These are phyloP conservation scores for Wickerhamomyces queroliae DNA, from an alignment of 805 yeast genomes.

Conservation along the genomic window DNA sequence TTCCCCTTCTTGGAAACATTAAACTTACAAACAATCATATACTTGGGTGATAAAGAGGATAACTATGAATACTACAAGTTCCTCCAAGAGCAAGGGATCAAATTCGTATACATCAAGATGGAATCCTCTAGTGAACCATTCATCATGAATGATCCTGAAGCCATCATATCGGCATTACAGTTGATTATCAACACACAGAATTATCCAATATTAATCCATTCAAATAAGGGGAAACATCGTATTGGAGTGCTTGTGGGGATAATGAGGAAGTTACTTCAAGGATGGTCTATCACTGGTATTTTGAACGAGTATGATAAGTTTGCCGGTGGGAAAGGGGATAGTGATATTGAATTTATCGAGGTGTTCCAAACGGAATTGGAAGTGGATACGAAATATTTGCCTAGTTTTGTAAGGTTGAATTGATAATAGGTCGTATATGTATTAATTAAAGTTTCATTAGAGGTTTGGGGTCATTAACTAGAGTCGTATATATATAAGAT, in stretches of 20 bases:
- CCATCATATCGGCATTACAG: slow-evolving; percentile 51
- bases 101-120: slow-evolving; percentile 57
- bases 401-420: slow-evolving; percentile 49
- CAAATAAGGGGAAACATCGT: slow-evolving; percentile 94
- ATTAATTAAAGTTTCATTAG: too few relatives aligned
- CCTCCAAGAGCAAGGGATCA: slow-evolving; percentile 48
- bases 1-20: slow-evolving; percentile 71
- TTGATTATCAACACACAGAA: slow-evolving; percentile 58
- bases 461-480: too few relatives aligned
- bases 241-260: slow-evolving; percentile 93
- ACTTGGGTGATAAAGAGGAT: slow-evolving; percentile 72
- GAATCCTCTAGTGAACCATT: slow-evolving; percentile 74
- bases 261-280: slow-evolving; percentile 78
- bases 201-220: slow-evolving; percentile 85
- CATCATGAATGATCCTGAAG: slow-evolving; percentile 48
- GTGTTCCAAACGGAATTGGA: slow-evolving; percentile 60
- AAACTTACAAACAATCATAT: slow-evolving; percentile 72
- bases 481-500: too few relatives aligned
- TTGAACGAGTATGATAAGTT: slow-evolving; percentile 92
- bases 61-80: slow-evolving; percentile 64
- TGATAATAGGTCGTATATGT: too few relatives aligned
- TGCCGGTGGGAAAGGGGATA: slow-evolving; percentile 91
- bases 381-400: slow-evolving; percentile 43
- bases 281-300: slow-evolving; percentile 90
- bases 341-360: slow-evolving; percentile 87